phyloP scores from a whole-genome alignment of 768 basidiomycete genomes.

The Cytidiella melzeri region DNA sequence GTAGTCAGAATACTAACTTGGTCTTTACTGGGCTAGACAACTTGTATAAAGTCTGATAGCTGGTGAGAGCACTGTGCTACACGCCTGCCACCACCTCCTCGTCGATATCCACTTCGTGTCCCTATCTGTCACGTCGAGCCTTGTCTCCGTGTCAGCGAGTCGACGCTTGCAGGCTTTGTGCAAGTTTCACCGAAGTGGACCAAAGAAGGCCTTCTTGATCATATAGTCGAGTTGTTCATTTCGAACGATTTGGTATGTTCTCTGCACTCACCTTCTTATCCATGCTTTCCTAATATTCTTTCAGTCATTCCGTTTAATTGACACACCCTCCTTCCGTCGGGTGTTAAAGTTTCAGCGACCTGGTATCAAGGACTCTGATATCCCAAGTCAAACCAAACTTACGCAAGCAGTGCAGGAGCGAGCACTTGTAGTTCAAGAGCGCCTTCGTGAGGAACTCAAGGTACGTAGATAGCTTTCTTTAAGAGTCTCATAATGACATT shows the following conservation, averaged over 20 bases:
- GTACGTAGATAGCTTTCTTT: not conserved
- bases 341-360: conserved; percentile 8
- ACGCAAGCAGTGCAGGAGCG: conserved; percentile 2
- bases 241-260: conserved; percentile 3
- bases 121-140: too few relatives aligned
- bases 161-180: not conserved
- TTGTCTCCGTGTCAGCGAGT: not conserved
- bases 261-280: not conserved
- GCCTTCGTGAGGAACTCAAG: not conserved
- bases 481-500: too few relatives aligned
- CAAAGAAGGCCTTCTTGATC: conserved; percentile 1
- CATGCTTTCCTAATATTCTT: not conserved
- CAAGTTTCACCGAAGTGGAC: not conserved
- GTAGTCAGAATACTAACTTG: too few relatives aligned
- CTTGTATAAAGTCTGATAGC: too few relatives aligned
- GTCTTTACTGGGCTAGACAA: too few relatives aligned
- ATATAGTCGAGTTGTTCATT: conserved; percentile 6
- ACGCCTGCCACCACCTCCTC: too few relatives aligned
- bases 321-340: not conserved
- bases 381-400: conserved; percentile 8
- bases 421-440: not conserved
- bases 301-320: conserved; percentile 2
- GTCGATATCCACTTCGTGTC: too few relatives aligned
- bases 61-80: too few relatives aligned
- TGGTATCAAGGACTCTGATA: conserved; percentile 8